phyloP scores from a whole-genome alignment of 371 early-diverging fungal genomes.

The Mortierella sp. region DNA sequence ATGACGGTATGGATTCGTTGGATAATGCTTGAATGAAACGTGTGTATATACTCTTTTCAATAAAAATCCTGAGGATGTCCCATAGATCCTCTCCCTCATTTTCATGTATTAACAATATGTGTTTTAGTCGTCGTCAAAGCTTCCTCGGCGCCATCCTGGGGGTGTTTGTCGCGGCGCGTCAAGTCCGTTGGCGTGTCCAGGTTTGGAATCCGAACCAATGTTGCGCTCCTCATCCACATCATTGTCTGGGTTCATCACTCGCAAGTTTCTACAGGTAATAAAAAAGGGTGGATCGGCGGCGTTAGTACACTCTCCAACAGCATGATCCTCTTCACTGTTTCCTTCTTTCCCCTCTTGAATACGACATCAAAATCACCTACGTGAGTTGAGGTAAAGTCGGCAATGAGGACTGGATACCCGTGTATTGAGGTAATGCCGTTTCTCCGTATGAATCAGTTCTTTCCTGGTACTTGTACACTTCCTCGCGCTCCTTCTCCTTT shows the following conservation, averaged over 20 bases:
- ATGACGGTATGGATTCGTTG: no score
- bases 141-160: constrained; percentile 53
- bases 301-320: no score
- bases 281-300: neutral
- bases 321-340: no score
- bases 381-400: constrained; percentile 37
- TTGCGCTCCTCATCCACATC: constrained; percentile 18
- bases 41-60: no score
- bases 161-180: constrained; percentile 20
- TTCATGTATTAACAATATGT: no score
- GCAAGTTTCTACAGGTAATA: constrained; percentile 31
- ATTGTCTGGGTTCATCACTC: constrained; percentile 46
- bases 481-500: constrained; percentile 27
- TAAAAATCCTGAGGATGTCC: no score
- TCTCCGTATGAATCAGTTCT: constrained; percentile 31
- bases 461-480: constrained; percentile 32
- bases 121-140: constrained; percentile 51
- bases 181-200: neutral
- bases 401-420: constrained; percentile 33
- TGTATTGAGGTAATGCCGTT: constrained; percentile 37
- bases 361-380: no score
- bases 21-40: no score
- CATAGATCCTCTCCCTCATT: no score
- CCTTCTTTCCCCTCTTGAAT: neutral
- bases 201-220: neutral